These are phyloP conservation scores for Verbascum thapsus DNA, from an alignment of 257 asterid genomes.

Conservation along the genomic window DNA sequence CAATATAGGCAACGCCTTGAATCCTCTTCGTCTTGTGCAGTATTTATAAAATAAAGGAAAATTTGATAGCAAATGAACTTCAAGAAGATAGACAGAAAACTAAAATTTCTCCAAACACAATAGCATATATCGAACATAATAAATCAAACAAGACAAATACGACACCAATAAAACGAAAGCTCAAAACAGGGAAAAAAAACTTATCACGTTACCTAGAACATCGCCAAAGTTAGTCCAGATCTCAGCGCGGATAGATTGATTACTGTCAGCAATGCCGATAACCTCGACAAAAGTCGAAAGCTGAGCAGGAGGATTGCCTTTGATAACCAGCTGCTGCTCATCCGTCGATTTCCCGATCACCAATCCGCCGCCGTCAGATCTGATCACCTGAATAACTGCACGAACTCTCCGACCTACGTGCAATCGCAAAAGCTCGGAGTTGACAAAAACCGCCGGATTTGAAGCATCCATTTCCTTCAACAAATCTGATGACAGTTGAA, in stretches of 20 bases:
- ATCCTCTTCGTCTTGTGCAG: conserved; percentile 1
- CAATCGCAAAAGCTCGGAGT: conserved; percentile 68
- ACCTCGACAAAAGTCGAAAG: conserved; percentile 83
- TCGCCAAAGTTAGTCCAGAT: conserved; percentile 89
- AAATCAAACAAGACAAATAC: neutral
- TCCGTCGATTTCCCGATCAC: conserved; percentile 90
- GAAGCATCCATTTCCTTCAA: conserved; percentile 69
- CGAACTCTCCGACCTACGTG: conserved; percentile 76
- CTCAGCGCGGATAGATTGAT: conserved; percentile 73
- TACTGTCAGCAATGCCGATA: conserved; percentile 79
- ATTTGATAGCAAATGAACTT: neutral
- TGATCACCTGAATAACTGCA: conserved; percentile 76
- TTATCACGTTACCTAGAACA: conserved; percentile 53
- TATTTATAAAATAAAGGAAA: no score
- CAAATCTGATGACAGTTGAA: neutral
- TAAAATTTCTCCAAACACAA: neutral
- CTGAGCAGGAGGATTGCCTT: conserved; percentile 66
- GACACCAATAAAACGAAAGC: conserved; percentile 10
- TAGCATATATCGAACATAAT: neutral
- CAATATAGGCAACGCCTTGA: neutral
- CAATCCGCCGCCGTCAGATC: conserved; percentile 68
- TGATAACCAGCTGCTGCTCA: conserved; percentile 68
- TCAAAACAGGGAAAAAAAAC: neutral
- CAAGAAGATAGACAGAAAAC: neutral
- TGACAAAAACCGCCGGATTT: conserved; percentile 81